phyloP scores from a whole-genome alignment of 176 grass and related monocot genomes.

The Carex parvula region DNA sequence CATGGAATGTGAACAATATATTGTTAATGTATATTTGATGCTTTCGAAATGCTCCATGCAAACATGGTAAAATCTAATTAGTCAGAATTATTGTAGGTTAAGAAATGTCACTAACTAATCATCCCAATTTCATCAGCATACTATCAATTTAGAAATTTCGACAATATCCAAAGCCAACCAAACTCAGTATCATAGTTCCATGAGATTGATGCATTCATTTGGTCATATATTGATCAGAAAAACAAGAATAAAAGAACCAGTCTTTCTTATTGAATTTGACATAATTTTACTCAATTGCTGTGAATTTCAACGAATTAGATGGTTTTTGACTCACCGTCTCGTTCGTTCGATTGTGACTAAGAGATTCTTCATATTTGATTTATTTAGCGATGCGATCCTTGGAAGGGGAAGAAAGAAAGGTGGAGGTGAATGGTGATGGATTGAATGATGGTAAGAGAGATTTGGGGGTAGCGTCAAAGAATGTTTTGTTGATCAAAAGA shows the following conservation, averaged over 20 bases:
- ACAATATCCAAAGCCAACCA: not conserved
- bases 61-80: not conserved
- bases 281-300: not conserved
- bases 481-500: no score
- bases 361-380: no score
- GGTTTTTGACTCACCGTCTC: not conserved
- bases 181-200: not conserved
- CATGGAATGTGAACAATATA: not conserved
- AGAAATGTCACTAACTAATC: not conserved
- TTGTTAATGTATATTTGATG: no score
- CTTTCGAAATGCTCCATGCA: not conserved
- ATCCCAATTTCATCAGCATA: not conserved
- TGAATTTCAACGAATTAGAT: not conserved
- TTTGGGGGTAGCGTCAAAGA: no score
- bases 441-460: no score
- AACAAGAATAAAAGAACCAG: not conserved
- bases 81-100: not conserved
- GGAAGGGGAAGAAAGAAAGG: no score
- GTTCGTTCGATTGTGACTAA: no score
- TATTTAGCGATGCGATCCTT: no score
- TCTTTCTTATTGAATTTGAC: not conserved
- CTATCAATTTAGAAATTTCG: not conserved
- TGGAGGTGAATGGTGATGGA: no score
- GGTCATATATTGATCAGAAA: not conserved
- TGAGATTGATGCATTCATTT: not conserved